Base-by-base conservation (phyloP, 2,329 filamentous ascomycete species). In the Grosmannia huntii region DNA sequence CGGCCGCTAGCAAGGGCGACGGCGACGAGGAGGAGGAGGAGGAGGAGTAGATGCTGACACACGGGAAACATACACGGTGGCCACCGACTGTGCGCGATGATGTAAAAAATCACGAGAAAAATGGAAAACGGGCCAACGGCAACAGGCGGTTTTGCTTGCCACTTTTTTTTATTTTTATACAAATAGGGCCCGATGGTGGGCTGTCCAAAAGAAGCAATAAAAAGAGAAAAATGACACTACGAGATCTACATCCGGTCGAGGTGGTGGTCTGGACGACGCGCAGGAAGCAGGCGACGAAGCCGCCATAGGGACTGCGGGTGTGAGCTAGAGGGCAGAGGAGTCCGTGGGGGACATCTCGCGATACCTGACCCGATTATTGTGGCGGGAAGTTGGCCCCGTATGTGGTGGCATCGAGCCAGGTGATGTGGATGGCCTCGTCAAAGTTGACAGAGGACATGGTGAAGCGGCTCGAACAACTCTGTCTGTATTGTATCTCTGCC, bases 1-100 rank as follows among this genome's bases (percentile, higher is more conserved):
- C 90, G 82, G 89, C 94, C 68, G 90, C 90, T 63, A 90, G 95
- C 80, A 86, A 86, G 76, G 86, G 83, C 73, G 88, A 85, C 67
- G 89, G 81, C 62, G 89, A 78, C 60, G 92, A 83, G 67, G 90
- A 86, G 68, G 91, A 89, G 71, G 92, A 95, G 74, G 90, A 57
- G 46, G 52, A 51, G 46, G 28, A 53, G 51, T 49, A 49, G 27
- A 51, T 23, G 56, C 21, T 7, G 12, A 3, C 36, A n/a, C n/a
- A n/a, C 5, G 36, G 12, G 1, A 16, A 38, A 38, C 16, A 38
- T 4, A 38, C 12, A 33, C 31, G 31, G 31, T 33, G 31, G 11
- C 31, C 3, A 9, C 41, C 19, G 19, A 9, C 41, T 19, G 41
- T n/a, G 14, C 3, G 41, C 4, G 41, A 44, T 44, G 41, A 44